These are phyloP conservation scores for Metschnikowia gelsemii DNA, from an alignment of 805 yeast species.

Conservation along the genomic window DNA sequence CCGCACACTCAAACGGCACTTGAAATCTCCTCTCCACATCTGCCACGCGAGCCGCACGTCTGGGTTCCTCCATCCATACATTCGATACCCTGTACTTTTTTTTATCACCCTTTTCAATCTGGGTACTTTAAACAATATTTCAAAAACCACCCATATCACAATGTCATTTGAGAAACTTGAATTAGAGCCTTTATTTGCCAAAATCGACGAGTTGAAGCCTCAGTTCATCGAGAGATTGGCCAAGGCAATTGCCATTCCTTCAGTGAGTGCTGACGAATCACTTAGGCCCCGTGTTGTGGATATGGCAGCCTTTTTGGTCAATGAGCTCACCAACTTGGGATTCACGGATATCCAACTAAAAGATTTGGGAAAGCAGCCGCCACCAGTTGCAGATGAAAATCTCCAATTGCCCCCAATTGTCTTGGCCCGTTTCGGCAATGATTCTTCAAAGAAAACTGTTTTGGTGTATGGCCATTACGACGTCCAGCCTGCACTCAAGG, in stretches of 20 bases:
- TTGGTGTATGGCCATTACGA: conserved; percentile 96
- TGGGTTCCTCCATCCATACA: not conserved
- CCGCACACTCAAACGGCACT: not conserved
- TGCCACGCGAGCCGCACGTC: not conserved
- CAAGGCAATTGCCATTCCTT: conserved; percentile 90
- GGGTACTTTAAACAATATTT: too few relatives aligned
- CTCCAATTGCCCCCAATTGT: conserved; percentile 91
- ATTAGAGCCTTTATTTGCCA: conserved; percentile 49
- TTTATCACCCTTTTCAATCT: not conserved
- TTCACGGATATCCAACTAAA: conserved; percentile 79
- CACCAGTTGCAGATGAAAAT: conserved; percentile 69
- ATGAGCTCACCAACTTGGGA: conserved; percentile 69
- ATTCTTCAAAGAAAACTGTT: conserved; percentile 81
- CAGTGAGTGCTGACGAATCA: conserved; percentile 88
- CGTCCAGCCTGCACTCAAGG: conserved; percentile 91
- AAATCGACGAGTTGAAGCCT: conserved; percentile 75
- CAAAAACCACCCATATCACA: not conserved
- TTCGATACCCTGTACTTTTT: not conserved
- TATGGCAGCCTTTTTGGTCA: conserved; percentile 80
- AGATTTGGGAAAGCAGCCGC: conserved; percentile 87
- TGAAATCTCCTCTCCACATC: not conserved
- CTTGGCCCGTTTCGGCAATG: conserved; percentile 82
- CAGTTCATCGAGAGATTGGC: conserved; percentile 68
- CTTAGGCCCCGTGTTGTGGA: conserved; percentile 85
- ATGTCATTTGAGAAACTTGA: conserved; percentile 40